phyloP scores from a whole-genome alignment of 345 rosid genomes.

The Linum lewisii region DNA sequence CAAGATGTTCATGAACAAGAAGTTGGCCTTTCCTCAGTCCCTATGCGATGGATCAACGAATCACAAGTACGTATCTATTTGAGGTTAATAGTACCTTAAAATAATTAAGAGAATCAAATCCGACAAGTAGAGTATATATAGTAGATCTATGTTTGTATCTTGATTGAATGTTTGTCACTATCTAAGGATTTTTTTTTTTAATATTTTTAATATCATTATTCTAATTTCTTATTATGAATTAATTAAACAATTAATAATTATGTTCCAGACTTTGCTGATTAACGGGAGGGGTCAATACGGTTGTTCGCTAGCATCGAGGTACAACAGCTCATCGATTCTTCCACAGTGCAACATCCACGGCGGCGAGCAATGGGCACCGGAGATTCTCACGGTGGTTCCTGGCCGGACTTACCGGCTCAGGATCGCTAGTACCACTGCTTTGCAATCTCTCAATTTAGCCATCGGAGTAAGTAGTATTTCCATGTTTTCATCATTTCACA shows the following conservation, averaged over 20 bases:
- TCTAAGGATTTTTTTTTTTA: too few species aligned
- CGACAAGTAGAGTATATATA: too few species aligned
- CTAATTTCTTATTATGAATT: too few species aligned
- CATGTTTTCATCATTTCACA: too few species aligned
- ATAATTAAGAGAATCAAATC: too few species aligned
- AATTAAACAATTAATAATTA: too few species aligned
- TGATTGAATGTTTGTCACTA: too few species aligned
- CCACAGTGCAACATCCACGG: constrained; percentile 41
- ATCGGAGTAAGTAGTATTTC: constrained; percentile 32
- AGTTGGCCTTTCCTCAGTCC: constrained; percentile 55
- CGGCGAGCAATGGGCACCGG: constrained; percentile 55
- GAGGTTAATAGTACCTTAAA: not conserved
- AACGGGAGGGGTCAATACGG: constrained; percentile 83
- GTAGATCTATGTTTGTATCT: too few species aligned
- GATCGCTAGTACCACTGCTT: constrained; percentile 58
- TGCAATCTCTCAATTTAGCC: constrained; percentile 69
- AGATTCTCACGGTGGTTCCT: constrained; percentile 34
- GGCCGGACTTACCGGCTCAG: constrained; percentile 60
- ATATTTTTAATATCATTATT: too few species aligned
- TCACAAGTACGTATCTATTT: constrained; percentile 41
- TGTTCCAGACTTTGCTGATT: constrained; percentile 28
- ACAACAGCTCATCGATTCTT: constrained; percentile 8
- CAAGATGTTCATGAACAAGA: constrained; percentile 45
- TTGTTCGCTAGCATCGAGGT: constrained; percentile 55
- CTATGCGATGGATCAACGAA: constrained; percentile 75